Base-by-base conservation (phyloP, 2,329 filamentous ascomycete genomes). In the Fusarium nanum region DNA sequence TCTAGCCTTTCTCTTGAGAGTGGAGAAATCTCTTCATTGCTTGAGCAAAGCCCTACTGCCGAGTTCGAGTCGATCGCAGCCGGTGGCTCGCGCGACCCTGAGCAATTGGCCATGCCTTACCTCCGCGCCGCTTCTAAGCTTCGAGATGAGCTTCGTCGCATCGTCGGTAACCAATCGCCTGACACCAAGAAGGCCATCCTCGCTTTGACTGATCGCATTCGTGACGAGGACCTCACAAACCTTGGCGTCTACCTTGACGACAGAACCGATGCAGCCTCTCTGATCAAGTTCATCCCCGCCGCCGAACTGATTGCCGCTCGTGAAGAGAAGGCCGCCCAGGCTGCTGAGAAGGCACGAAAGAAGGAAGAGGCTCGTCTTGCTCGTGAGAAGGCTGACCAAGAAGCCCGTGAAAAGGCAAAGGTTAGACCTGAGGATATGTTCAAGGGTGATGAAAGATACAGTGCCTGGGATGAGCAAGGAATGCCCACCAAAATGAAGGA, bases 221-320 rank as follows among this genome's bases (percentile, higher is more conserved):
- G 94, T 55, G 93, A 98, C 78, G 85, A 89, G 12, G 89, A 94
- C 60, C 88, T 98, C 13, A 94, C 92, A 74, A 90, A 94, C 61
- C 83, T 97, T 0, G 93, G 91, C 40, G 91, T 98, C 61, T 97
- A 97, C 76, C 89, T 98, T 2, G 94, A 98, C 76, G 94, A 98
- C 75, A 88, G 93, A 52, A 83, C 82, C n/a, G 87, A 87, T 48
- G 83, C 85, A 76, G 91, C 88, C 0, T 93, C 93, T 1, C 85
- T 97, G 32, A 91, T 97, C 66, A 89, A 89, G 74, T 89, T 89
- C 64, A 82, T 89, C 12, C 86, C 87, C 0, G 86, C 85, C 6
- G 81, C 84, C 6, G 85, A 88, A 66, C 80, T 90, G 27, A 84
- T 89, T 37, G 86, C 86, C 4, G 85, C 86, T 5, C 82, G 86